These are phyloP conservation scores for Rickenella mellea DNA, from an alignment of 768 basidiomycete genomes.

Conservation along the genomic window DNA sequence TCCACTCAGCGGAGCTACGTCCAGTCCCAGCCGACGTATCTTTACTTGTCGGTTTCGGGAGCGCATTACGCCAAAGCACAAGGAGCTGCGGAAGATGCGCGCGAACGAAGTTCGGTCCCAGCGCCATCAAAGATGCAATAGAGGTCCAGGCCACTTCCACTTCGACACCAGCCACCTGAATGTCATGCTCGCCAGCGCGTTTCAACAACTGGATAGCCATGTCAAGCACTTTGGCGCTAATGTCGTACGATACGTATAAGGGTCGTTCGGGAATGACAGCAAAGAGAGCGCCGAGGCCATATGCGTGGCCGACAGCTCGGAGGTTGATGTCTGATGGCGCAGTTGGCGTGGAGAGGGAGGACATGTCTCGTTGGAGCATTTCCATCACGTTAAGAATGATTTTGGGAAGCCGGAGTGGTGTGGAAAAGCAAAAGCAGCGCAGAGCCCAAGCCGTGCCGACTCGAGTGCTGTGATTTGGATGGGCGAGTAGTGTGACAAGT, in stretches of 20 bases:
- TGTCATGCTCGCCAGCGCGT: conserved; percentile 82
- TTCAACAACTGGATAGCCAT: conserved; percentile 87
- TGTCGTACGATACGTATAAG: conserved; percentile 90
- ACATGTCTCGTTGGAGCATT: conserved; percentile 76
- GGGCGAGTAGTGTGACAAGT: conserved; percentile 72
- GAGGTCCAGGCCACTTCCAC: conserved; percentile 93
- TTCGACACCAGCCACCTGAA: conserved; percentile 72
- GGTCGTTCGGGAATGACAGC: conserved; percentile 81
- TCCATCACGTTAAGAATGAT: conserved; percentile 71
- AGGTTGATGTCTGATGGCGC: conserved; percentile 60
- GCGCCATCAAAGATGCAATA: conserved; percentile 82
- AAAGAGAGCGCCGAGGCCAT: conserved; percentile 81
- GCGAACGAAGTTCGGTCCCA: conserved; percentile 89
- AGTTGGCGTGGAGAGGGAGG: conserved; percentile 59
- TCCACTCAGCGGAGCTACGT: conserved; percentile 73
- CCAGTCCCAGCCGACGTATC: conserved; percentile 54
- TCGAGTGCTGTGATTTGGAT: conserved; percentile 83
- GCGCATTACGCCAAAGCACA: conserved; percentile 93
- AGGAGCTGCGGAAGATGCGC: conserved; percentile 89
- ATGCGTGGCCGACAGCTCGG: conserved; percentile 79
- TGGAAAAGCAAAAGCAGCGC: conserved; percentile 83
- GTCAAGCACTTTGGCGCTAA: conserved; percentile 83
- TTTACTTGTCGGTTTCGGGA: conserved; percentile 90
- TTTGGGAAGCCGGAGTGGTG: conserved; percentile 76
- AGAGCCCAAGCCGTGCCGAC: conserved; percentile 82